Percentiles rank a stretch among this genome's conserved stretches.
Evolutionary conservation across 1,139 yeast genomes (phyloP).

Genomic region (Nematodospora anomalae): DNA sequence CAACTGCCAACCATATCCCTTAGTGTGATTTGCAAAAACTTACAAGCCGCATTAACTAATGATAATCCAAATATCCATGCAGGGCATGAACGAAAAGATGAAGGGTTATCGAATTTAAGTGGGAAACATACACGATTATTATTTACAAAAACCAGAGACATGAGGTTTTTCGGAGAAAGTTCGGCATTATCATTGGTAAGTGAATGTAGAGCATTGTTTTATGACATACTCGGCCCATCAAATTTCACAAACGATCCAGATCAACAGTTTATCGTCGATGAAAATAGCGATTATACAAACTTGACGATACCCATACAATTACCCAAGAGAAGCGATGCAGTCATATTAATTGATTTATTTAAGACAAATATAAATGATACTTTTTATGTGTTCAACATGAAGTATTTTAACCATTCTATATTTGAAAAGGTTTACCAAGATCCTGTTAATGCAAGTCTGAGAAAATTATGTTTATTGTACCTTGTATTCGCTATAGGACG

Average conservation of each 20-base stretch:
- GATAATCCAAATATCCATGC: constrained; percentile 10
- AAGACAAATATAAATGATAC: constrained; percentile 35
- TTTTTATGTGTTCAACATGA: constrained; percentile 35
- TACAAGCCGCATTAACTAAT: constrained; percentile 25
- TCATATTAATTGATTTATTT: constrained; percentile 28
- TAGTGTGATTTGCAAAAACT: constrained; percentile 14
- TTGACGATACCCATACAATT: constrained; percentile 24
- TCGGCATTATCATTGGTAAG: constrained; percentile 25
- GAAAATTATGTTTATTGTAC: constrained; percentile 24
- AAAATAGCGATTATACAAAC: constrained; percentile 21
- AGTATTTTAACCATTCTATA: constrained; percentile 24
- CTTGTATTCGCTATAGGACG: constrained; percentile 43
- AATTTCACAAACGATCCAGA: constrained; percentile 36
- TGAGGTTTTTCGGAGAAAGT: constrained; percentile 28
- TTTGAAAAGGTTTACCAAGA: constrained; percentile 23
- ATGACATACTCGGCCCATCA: constrained; percentile 15
- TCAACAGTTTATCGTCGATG: constrained; percentile 31
- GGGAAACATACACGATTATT: constrained; percentile 20
- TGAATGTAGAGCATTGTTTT: constrained; percentile 24
- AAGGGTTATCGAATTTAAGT: constrained; percentile 17
- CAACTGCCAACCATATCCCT: constrained; percentile 23
- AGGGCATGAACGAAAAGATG: constrained; percentile 8
- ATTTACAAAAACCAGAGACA: constrained; percentile 20
- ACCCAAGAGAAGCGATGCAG: constrained; percentile 23
- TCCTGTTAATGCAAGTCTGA: constrained; percentile 17